Conservation (phyloP, 2,329 filamentous ascomycete genomes). For the Zelopaecilomyces penicillatus region DNA sequence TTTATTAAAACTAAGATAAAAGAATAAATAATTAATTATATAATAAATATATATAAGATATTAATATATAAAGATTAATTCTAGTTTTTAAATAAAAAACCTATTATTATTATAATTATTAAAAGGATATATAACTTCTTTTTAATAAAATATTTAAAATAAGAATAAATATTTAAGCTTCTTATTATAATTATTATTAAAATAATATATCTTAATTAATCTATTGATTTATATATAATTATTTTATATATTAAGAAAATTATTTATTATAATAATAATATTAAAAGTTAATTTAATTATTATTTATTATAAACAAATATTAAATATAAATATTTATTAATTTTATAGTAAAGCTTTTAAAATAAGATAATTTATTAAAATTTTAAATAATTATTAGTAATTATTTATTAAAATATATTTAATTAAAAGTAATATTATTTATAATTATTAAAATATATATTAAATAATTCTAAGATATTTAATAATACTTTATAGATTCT, state of each 20-base stretch:
- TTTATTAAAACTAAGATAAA: too few relatives aligned
- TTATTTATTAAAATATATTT: not conserved
- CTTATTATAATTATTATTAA: not conserved
- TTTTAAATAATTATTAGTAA: not conserved
- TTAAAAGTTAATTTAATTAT: not conserved
- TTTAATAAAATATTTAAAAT: not conserved
- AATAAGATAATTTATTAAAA: too few relatives aligned
- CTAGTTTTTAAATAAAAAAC: not conserved
- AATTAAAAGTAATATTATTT: not conserved
- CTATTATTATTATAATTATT: not conserved
- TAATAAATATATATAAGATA: too few relatives aligned
- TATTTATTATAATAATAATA: not conserved
- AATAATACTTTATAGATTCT: not conserved
- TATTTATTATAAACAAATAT: not conserved
- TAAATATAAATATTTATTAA: not conserved
- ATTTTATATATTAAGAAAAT: not conserved
- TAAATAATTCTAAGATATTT: not conserved
- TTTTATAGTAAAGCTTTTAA: not conserved
- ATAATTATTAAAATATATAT: not conserved
- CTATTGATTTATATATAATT: not conserved
- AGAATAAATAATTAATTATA: too few relatives aligned
- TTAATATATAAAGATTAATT: too few relatives aligned
- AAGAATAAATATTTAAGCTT: too few relatives aligned
- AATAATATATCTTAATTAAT: not conserved
- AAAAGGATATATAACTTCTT: not conserved